Base-by-base conservation (phyloP, 2,329 filamentous ascomycete genomes). In the Orbilia oligospora region DNA sequence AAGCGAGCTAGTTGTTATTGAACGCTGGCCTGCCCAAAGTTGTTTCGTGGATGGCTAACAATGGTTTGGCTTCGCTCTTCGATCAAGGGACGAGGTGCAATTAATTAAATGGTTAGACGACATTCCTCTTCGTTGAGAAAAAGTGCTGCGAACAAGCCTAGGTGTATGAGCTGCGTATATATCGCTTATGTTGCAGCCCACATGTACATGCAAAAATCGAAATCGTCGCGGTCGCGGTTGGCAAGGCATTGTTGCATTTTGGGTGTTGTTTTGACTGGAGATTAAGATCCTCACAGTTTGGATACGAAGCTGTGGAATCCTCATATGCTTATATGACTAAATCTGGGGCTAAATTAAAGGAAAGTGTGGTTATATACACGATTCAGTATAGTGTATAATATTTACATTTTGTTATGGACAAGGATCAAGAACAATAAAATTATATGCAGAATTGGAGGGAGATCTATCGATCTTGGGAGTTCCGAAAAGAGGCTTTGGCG, bases 171-270 rank as follows among this genome's bases (percentile, higher is more conserved):
- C 30, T 30, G 30, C 36, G 2, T 38, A 38, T n/a, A n/a, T n/a
- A n/a, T n/a, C n/a, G n/a, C n/a, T n/a, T n/a, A n/a, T n/a, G n/a
- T n/a, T n/a, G n/a, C n/a, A n/a, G n/a, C n/a, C n/a, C n/a, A n/a
- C n/a, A n/a, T n/a, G n/a, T n/a, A n/a, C n/a, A n/a, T n/a, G n/a
- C n/a, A n/a, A n/a, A n/a, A n/a, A n/a, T n/a, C n/a, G n/a, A n/a
- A n/a, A n/a, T n/a, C n/a, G n/a, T n/a, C n/a, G n/a, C n/a, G 27
- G 27, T 30, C 27, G 27, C 27, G 6, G 27, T 20, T 8, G 33
- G 33, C 33, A 36, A n/a, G 49, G 24, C 9, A 9, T 24, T 61
- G 66, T 70, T 70, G 66, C 27, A 70, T 61, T 70, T 70, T 70
- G 3, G 20, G 53, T 61, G 66, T 70, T 70, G 66, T 36, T 24